Evolutionary conservation across 495 filamentous ascomycete genomes (phyloP).

Genomic region (Neurospora pannonica): DNA sequence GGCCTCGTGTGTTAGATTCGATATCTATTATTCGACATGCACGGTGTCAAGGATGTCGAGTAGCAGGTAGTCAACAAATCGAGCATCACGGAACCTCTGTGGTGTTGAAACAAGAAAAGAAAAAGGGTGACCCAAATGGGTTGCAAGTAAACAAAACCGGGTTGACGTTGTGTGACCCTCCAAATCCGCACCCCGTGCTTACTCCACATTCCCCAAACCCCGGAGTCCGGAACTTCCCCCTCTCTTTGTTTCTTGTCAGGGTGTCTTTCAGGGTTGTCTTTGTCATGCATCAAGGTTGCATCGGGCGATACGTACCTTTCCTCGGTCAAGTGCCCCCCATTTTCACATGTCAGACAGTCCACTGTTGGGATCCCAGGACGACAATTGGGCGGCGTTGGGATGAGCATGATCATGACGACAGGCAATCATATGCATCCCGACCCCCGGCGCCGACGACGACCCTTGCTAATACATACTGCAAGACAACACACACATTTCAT

Average conservation of each 20-base stretch:
- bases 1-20: not conserved
- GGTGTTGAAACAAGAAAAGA: not conserved
- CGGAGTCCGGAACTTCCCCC: not conserved
- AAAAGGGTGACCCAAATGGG: not conserved
- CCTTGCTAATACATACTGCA: not conserved
- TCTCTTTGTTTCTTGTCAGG: not conserved
- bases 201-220: not conserved
- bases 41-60: not conserved
- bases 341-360: not conserved
- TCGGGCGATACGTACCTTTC: not conserved
- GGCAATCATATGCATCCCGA: not conserved
- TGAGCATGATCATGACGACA: not conserved
- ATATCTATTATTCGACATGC: not conserved
- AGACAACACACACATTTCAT: not conserved
- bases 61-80: not conserved
- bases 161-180: not conserved
- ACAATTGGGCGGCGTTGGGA: not conserved
- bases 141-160: not conserved
- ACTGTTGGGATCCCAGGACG: not conserved
- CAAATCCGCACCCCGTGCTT: not conserved
- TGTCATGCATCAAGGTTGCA: not conserved
- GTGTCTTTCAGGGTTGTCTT: not conserved
- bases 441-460: not conserved
- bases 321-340: not conserved
- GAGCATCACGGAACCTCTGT: not conserved